phyloP scores from a whole-genome alignment of 1,139 yeast genomes.

The Blastobotrys apis region DNA sequence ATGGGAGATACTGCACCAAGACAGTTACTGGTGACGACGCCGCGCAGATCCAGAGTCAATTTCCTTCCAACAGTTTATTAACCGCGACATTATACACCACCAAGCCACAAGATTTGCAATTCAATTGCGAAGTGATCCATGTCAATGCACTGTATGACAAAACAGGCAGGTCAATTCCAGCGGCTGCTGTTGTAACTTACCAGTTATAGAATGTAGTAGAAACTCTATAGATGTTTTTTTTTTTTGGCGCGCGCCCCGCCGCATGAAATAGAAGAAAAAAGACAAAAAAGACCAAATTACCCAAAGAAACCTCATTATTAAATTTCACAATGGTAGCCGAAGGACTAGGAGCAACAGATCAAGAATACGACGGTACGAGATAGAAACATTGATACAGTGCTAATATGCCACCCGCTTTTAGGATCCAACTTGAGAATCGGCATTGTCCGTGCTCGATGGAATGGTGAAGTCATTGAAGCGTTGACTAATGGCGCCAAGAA shows the following conservation, averaged over 20 bases:
- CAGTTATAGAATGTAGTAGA: conserved; percentile 1
- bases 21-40: neutral
- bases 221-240: no score
- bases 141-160: conserved; percentile 12
- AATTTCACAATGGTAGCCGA: conserved; percentile 25
- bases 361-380: conserved; percentile 49
- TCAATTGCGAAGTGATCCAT: conserved; percentile 9
- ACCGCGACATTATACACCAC: conserved; percentile 8
- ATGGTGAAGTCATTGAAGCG: conserved; percentile 66
- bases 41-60: neutral
- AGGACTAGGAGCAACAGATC: conserved; percentile 75
- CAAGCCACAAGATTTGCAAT: neutral
- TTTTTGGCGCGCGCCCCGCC: no score
- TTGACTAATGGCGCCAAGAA: conserved; percentile 73
- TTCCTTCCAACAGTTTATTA: neutral
- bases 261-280: no score
- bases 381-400: neutral
- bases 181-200: conserved; percentile 10
- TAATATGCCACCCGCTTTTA: neutral
- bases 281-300: no score
- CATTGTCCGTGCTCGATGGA: conserved; percentile 96
- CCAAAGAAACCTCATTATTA: neutral
- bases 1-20: conserved; percentile 7
- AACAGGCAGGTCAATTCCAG: neutral
- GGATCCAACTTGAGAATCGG: conserved; percentile 53